These are phyloP conservation scores for Leccinum subgranulosum DNA, from an alignment of 768 basidiomycete species.

Conservation along the genomic window DNA sequence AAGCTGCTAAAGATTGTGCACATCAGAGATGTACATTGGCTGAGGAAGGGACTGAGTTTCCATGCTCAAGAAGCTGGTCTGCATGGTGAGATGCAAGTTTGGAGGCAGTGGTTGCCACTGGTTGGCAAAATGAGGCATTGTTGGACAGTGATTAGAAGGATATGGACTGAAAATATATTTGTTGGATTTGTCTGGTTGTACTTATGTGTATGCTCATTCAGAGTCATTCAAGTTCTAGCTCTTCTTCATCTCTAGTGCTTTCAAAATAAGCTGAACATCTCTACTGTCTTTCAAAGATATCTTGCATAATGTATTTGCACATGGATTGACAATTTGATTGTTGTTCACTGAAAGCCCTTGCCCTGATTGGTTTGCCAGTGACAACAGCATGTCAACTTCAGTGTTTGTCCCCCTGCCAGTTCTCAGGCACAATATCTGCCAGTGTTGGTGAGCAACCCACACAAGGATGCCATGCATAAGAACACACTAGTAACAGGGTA, in stretches of 20 bases:
- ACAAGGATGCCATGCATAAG: too few species aligned
- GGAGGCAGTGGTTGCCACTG: constrained; percentile 63
- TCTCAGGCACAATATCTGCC: too few species aligned
- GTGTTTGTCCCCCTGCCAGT: too few species aligned
- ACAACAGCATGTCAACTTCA: too few species aligned
- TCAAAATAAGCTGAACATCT: neutral
- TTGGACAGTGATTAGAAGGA: constrained; percentile 74
- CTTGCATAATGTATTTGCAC: too few species aligned
- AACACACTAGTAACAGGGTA: too few species aligned
- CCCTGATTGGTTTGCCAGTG: too few species aligned
- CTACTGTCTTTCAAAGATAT: too few species aligned
- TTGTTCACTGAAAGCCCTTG: too few species aligned
- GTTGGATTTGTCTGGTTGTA: constrained; percentile 5
- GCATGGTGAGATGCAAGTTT: constrained; percentile 77
- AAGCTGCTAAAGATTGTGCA: constrained; percentile 56
- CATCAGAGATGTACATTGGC: constrained; percentile 68
- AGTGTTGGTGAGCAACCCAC: too few species aligned
- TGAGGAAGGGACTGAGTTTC: constrained; percentile 60
- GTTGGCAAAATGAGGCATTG: constrained; percentile 52
- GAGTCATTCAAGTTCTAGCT: neutral
- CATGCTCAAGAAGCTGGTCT: constrained; percentile 71
- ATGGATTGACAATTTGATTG: too few species aligned
- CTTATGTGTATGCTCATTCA: neutral
- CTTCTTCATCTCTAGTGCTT: neutral
- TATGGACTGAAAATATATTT: constrained; percentile 19